Percentiles rank a stretch among this genome's conserved stretches.
Conservation (phyloP, 495 filamentous ascomycete genomes). For the Halenospora varia region DNA sequence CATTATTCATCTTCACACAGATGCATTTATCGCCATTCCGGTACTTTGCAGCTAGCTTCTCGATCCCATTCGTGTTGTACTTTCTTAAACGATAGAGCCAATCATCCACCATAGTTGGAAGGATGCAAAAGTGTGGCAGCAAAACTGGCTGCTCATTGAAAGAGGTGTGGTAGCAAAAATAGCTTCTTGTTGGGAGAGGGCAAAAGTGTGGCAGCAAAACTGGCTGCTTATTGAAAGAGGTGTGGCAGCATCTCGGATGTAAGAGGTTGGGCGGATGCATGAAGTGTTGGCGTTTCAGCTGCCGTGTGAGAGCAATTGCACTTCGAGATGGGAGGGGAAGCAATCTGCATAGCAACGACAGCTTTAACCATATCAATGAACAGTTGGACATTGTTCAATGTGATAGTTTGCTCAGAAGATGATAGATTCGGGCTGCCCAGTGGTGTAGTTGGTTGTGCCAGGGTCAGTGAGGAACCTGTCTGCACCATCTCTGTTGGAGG, state of each 20-base stretch:
- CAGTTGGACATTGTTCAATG: conserved; percentile 14
- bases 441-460: too few relatives aligned
- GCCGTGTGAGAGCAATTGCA: conserved; percentile 3
- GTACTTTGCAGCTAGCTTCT: conserved; percentile 16
- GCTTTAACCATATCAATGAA: conserved; percentile 13
- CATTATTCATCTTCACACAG: conserved; percentile 15
- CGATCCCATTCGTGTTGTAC: conserved; percentile 3
- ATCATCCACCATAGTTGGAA: not conserved
- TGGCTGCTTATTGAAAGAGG: too few relatives aligned
- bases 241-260: too few relatives aligned
- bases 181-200: too few relatives aligned
- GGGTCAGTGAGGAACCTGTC: too few relatives aligned
- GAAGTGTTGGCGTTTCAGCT: not conserved
- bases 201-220: too few relatives aligned
- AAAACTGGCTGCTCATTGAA: too few relatives aligned
- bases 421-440: too few relatives aligned
- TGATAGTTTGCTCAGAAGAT: too few relatives aligned
- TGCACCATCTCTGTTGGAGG: too few relatives aligned
- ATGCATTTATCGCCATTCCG: conserved; percentile 16
- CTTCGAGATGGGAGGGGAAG: not conserved
- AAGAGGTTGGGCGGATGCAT: conserved; percentile 6
- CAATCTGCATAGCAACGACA: conserved; percentile 11
- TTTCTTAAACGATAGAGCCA: conserved; percentile 1
- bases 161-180: too few relatives aligned
- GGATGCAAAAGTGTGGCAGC: too few relatives aligned